Evolutionary conservation across 129 eudicot genomes (phyloP), one percentile per base, ranked within the genome.

Genomic region (Helianthus tuberosus): DNA sequence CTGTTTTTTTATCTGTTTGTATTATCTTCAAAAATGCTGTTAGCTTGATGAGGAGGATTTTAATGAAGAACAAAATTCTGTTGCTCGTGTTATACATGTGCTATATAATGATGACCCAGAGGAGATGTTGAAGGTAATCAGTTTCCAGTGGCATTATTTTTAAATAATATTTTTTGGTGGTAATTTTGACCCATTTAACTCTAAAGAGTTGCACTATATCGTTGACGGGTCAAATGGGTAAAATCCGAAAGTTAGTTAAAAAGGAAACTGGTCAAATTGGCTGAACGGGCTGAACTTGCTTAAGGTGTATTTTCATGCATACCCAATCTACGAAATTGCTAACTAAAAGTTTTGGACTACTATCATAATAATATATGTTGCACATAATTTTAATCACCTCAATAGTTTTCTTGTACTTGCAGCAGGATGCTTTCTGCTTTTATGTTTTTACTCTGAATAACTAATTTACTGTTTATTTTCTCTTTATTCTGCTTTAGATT

Each of bases 31-130:
- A 32, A 69, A 61, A 69, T 75, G 74, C 25, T 6, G 38, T 62
- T 72, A 93, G 99, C 85, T 89, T 75, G 99, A 95, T 69, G 99
- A 95, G 75, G 99, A 95, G 83, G 99, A 95, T 82, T 95, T 95
- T 59, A 89, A 83, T 64, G 99, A 95, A 81, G 99, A 95, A 82
- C 99, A 95, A 79, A 91, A 91, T 84, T 89, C 97, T 73, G 96
- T 95, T 77, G 92, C 99, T 67, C 88, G 99, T 13, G 89, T 95
- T 47, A 85, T 95, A 73, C 97, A 95, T 78, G 80, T 91, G 90
- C 72, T 95, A 76, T 82, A 95, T 77, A 95, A 95, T 74, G 99
- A 95, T 75, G 99, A 91, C 44, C 92, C 99, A 38, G 97, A 95
- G 85, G 99, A 95, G 82, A 95, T 95, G 99, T 75, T 95, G 58